Conservation (phyloP, 495 filamentous ascomycete species). For the Penicillium cataractarum region DNA sequence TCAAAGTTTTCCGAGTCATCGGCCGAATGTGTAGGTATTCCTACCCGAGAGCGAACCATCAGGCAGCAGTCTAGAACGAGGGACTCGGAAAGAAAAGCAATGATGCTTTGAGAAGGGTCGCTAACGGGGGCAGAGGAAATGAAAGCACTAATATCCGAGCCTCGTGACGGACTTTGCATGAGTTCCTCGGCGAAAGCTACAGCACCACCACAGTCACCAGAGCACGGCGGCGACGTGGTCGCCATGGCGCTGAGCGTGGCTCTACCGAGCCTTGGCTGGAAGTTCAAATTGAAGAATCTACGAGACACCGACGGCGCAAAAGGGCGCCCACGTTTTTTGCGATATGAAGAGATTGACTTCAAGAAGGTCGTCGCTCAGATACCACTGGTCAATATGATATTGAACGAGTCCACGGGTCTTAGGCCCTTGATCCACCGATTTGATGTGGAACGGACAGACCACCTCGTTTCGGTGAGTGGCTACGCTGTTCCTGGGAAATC, state of each 20-base stretch:
- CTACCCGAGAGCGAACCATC: background rate
- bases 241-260: conserved; percentile 11
- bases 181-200: conserved; percentile 11
- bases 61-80: background rate
- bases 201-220: conserved; percentile 5
- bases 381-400: conserved; percentile 9
- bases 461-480: conserved; percentile 18
- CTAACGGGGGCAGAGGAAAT: conserved; percentile 11
- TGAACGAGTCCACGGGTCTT: conserved; percentile 19
- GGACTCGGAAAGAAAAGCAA: background rate
- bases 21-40: background rate
- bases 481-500: conserved; percentile 10
- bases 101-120: conserved; percentile 11
- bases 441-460: conserved; percentile 17
- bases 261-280: conserved; percentile 12
- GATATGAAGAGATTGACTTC: conserved; percentile 13
- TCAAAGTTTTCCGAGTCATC: background rate
- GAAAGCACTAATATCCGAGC: conserved; percentile 11
- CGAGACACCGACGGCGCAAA: conserved; percentile 2
- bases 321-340: conserved; percentile 3
- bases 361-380: conserved; percentile 10
- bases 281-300: conserved; percentile 7
- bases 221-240: conserved; percentile 5
- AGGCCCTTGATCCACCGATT: conserved; percentile 13
- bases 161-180: conserved; percentile 7